Base-by-base conservation (phyloP, 2,329 filamentous ascomycete species). In the Eurotiales sp. region DNA sequence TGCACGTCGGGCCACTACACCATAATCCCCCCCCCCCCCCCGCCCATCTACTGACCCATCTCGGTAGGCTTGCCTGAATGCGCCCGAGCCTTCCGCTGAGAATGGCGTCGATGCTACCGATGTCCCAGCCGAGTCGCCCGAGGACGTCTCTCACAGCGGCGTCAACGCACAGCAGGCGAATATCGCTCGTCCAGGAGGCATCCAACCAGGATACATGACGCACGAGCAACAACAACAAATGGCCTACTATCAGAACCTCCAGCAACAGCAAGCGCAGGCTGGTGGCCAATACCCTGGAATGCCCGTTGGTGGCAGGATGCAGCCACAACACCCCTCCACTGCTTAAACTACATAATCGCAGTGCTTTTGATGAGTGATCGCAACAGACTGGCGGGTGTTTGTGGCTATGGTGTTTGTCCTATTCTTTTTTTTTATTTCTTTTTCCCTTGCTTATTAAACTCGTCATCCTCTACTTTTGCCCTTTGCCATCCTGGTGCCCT, bases 41-140 rank as follows among this genome's bases (percentile, higher is more conserved):
- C 36, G 11, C 23, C 50, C 34, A 61, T 15, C 21, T 29, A n/a
- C 34, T 36, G n/a, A 15, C n/a, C 43, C 50, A 25, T n/a, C n/a
- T n/a, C n/a, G n/a, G n/a, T 47, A 97, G 92, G 91, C 93, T 46
- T 99, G 93, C 69, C 76, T 99, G 55, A 99, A 99, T 71, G 93
- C 93, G 17, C 93, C 93, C 37, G 93, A 99, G 71, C 91, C 92
- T 21, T 82, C 84, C 29, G 85, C 84, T 64, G 89, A 95, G 67
- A 90, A 90, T 61, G 87, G 87, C 46, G 86, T 88, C 56, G 87
- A 91, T 58, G 86, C 87, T 58, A 73, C 78, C 56, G 86, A 87
- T 60, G 83, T 87, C 58, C 66, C 70, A 6, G 87, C 90, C 64
- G 90, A 96, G 59, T 95, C 92, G 1, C 91, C 92, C 49, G 93